Evolutionary conservation across 805 yeast species (phyloP).

Genomic region (Barnettozyma sp.): DNA sequence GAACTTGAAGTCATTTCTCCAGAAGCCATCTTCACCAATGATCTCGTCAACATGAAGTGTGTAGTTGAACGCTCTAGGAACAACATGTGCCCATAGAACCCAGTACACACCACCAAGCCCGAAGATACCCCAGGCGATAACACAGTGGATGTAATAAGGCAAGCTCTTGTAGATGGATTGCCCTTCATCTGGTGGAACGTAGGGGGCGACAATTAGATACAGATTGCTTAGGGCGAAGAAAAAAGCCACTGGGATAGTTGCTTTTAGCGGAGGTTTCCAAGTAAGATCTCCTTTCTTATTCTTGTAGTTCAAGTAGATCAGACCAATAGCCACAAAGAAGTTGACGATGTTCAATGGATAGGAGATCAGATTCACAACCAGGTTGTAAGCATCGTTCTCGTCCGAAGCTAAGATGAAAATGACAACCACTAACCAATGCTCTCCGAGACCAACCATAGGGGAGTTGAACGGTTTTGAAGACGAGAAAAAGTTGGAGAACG

Average conservation of each 20-base stretch:
- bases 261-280: slow-evolving; percentile 71
- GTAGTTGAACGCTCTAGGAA: slow-evolving; percentile 53
- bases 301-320: slow-evolving; percentile 50
- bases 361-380: slow-evolving; percentile 70
- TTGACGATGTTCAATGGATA: slow-evolving; percentile 78
- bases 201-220: slow-evolving; percentile 70
- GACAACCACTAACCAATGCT: slow-evolving; percentile 71
- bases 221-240: slow-evolving; percentile 62
- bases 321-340: slow-evolving; percentile 54
- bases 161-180: slow-evolving; percentile 60
- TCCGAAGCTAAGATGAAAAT: slow-evolving; percentile 75
- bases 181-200: slow-evolving; percentile 62
- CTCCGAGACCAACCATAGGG: slow-evolving; percentile 65
- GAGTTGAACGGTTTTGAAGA: slow-evolving; percentile 65
- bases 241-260: slow-evolving; percentile 52
- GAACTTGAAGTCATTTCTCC: slow-evolving; percentile 53
- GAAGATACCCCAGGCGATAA: slow-evolving; percentile 73
- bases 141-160: slow-evolving; percentile 77
- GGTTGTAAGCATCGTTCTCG: slow-evolving; percentile 83
- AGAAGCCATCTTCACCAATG: slow-evolving; percentile 62
- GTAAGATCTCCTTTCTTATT: slow-evolving; percentile 39
- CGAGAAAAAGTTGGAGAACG: slow-evolving; percentile 67
- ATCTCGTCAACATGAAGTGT: slow-evolving; percentile 45
- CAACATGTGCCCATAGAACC: slow-evolving; percentile 50
- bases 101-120: slow-evolving; percentile 61